These are phyloP conservation scores for Aspergillus incahuasiensis DNA, from an alignment of 495 filamentous ascomycete species.

Conservation along the genomic window DNA sequence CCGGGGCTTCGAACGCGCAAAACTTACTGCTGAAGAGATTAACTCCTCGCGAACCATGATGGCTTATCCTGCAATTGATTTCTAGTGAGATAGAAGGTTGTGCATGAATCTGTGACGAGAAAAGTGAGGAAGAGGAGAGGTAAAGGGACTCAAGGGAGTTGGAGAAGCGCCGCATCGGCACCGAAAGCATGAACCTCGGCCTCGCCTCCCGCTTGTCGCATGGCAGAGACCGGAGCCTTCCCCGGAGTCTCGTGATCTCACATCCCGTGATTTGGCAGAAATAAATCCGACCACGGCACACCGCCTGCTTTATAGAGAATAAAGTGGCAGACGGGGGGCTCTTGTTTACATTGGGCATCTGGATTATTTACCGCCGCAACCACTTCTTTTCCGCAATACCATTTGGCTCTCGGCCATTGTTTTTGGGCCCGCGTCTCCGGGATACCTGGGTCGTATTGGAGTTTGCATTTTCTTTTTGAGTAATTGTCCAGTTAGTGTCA, in stretches of 20 bases:
- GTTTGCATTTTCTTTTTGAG: not conserved
- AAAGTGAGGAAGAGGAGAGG: not conserved
- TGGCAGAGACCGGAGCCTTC: slow-evolving; percentile 25
- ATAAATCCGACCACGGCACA: slow-evolving; percentile 19
- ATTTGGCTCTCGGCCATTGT: not conserved
- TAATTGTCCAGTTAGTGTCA: not conserved
- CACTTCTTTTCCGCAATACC: not conserved
- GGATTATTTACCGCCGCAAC: slow-evolving; percentile 1
- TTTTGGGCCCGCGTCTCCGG: not conserved
- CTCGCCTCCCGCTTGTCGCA: not conserved
- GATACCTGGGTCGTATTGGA: too few species aligned
- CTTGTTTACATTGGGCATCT: slow-evolving; percentile 25
- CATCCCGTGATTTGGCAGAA: not conserved
- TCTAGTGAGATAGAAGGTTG: slow-evolving; percentile 13
- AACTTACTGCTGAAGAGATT: slow-evolving; percentile 71
- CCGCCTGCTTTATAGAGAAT: slow-evolving; percentile 30
- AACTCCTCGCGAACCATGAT: slow-evolving; percentile 81
- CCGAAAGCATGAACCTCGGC: slow-evolving; percentile 38
- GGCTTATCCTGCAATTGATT: slow-evolving; percentile 15
- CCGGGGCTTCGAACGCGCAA: slow-evolving; percentile 7
- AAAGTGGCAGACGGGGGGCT: slow-evolving; percentile 20
- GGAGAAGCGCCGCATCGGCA: slow-evolving; percentile 17
- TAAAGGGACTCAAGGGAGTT: slow-evolving; percentile 1
- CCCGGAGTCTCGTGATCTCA: slow-evolving; percentile 39
- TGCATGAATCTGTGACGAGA: not conserved